Evolutionary conservation across 176 grass and related monocot genomes (phyloP).

Genomic region (Carex cristatella): DNA sequence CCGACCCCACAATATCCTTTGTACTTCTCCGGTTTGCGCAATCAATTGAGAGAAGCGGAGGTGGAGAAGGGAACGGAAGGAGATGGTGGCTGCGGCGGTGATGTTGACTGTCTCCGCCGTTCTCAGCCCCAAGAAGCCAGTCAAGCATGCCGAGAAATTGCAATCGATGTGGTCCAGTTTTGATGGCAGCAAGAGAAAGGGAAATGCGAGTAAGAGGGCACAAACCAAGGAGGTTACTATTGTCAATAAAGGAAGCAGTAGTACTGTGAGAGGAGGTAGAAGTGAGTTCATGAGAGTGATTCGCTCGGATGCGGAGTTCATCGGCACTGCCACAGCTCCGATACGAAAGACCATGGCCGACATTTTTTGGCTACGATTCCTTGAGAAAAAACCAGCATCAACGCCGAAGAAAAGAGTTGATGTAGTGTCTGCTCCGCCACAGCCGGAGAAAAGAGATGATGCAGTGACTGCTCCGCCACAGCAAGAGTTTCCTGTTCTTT

Average conservation of each 20-base stretch:
- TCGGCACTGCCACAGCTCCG: slow-evolving; percentile 30
- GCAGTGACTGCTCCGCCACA: neutral
- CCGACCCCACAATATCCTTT: neutral
- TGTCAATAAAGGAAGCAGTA: slow-evolving; percentile 3
- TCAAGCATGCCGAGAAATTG: slow-evolving; percentile 18
- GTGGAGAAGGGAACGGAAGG: slow-evolving; percentile 31
- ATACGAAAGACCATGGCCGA: slow-evolving; percentile 34
- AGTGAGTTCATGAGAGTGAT: slow-evolving; percentile 52
- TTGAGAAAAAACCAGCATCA: slow-evolving; percentile 42
- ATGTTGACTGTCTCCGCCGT: slow-evolving; percentile 38
- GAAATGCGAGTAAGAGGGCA: slow-evolving; percentile 15
- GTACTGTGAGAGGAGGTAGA: neutral
- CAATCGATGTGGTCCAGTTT: slow-evolving; percentile 21
- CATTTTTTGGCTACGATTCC: slow-evolving; percentile 70
- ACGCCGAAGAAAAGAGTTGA: neutral
- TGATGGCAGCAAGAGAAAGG: slow-evolving; percentile 9
- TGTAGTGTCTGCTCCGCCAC: neutral
- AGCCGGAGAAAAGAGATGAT: neutral
- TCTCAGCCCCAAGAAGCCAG: slow-evolving; percentile 21
- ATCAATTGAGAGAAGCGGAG: slow-evolving; percentile 10
- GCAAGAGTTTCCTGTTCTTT: slow-evolving; percentile 26
- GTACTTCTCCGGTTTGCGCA: neutral
- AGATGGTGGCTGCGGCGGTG: slow-evolving; percentile 31
- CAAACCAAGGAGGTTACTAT: slow-evolving; percentile 19
- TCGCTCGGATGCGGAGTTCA: slow-evolving; percentile 52